A percentile compares a stretch with the other conserved stretches of the same genome.
Conservation (phyloP, 2,329 filamentous ascomycete genomes). For the Neonectria neomacrospora region DNA sequence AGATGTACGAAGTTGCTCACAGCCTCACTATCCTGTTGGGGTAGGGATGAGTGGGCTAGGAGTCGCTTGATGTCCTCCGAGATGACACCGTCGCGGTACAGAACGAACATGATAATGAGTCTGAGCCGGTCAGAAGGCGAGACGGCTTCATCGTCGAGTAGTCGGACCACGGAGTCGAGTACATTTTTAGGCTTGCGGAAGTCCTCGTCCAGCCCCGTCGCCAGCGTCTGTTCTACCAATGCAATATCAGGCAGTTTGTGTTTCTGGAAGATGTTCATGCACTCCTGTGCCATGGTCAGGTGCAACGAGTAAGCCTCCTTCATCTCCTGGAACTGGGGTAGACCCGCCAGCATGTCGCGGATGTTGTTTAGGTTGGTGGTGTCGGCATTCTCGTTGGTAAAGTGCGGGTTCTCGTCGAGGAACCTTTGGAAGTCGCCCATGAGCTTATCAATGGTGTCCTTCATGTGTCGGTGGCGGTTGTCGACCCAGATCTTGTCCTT, state of each 20-base stretch:
- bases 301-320: conserved; percentile 96
- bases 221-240: conserved; percentile 87
- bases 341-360: conserved; percentile 94
- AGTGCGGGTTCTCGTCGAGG: conserved; percentile 89
- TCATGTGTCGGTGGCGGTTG: conserved; percentile 96
- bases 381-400: conserved; percentile 77
- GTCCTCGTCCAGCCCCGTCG: conserved; percentile 93
- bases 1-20: conserved; percentile 84
- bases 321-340: conserved; percentile 94
- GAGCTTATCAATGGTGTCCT: conserved; percentile 93
- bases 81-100: conserved; percentile 88
- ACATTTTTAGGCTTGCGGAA: conserved; percentile 90
- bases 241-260: conserved; percentile 89
- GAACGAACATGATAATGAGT: conserved; percentile 84
- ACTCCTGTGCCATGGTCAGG: conserved; percentile 95
- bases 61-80: conserved; percentile 86
- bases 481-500: conserved; percentile 96
- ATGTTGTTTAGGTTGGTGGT: conserved; percentile 87
- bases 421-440: conserved; percentile 95
- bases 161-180: conserved; percentile 83
- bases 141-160: conserved; percentile 87
- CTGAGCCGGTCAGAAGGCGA: conserved; percentile 80
- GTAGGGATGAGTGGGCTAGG: conserved; percentile 83
- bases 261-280: conserved; percentile 91
- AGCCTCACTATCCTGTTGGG: conserved; percentile 76